Base-by-base conservation (phyloP, 2,329 filamentous ascomycete species). In the Talaromyces verruculosus region DNA sequence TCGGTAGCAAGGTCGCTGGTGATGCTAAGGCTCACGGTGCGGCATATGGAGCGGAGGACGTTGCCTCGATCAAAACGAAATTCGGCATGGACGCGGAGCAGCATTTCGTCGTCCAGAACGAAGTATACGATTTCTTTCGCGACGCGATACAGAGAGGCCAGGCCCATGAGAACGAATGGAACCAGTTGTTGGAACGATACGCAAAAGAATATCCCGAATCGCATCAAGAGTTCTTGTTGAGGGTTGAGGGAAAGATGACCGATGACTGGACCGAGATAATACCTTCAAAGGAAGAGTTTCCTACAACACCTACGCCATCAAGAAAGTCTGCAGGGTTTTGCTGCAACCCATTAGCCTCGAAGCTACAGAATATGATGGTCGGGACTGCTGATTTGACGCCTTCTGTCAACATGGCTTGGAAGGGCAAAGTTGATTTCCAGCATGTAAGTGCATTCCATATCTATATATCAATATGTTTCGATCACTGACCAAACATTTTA, bases 11-110 rank as follows among this genome's bases (percentile, higher is more conserved):
- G 2, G 77, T 80, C 5, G 82, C 81, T 0, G 84, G 84, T 5
- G 75, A 84, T 15, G 85, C 85, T 3, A 81, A 81, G 22, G 84
- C 86, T 0, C 87, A 89, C 67, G 86, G 86, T 25, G 86, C 82
- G 11, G 84, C 86, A 1, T 85, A 86, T 47, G 86, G 85, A 5
- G 74, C 78, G 1, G 79, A 84, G 1, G 84, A 85, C 61, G 83
- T 89, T 1, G 81, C 79, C 0, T 77, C 82, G n/a, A 82, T 87
- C 74, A 88, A 88, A 78, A 78, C 73, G 49, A 73, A 73, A 2
- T 80, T 81, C 51, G 83, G 82, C 3, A 81, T 86, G 69, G 77
- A 87, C 67, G 79, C 84, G 0, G 80, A 84, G 0, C 74, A 82
- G 67, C 75, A 78, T 63, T 84, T 84, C 65, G 74, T 79, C 28